A percentile compares a stretch with the other conserved stretches of the same genome.
These are phyloP conservation scores for Trifolium fragiferum DNA, from an alignment of 306 rosid species.

Conservation along the genomic window DNA sequence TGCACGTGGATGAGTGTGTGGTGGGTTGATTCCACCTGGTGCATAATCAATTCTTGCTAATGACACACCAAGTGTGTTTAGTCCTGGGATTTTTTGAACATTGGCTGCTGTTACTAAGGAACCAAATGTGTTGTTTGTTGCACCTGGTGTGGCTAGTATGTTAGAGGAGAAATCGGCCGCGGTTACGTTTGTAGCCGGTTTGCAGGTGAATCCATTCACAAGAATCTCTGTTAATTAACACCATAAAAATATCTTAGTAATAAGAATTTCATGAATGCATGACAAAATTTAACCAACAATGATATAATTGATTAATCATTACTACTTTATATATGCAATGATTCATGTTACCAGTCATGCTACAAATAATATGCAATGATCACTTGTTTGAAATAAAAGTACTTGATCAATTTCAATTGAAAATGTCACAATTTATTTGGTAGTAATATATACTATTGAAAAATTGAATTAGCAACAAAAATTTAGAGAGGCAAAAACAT, in stretches of 20 bases:
- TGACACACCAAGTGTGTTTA: conserved; percentile 87
- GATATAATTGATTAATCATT: neutral
- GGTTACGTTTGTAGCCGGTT: conserved; percentile 49
- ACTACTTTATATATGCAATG: neutral
- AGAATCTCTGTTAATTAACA: conserved; percentile 54
- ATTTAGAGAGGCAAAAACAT: neutral
- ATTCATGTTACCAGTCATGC: neutral
- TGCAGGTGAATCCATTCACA: conserved; percentile 83
- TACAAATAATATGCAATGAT: conserved; percentile 1
- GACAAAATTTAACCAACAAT: neutral
- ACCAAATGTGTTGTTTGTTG: conserved; percentile 72
- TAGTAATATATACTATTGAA: too few species aligned
- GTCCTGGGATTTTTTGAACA: conserved; percentile 76
- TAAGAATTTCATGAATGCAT: neutral
- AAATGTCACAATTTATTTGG: neutral
- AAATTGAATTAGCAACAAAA: neutral
- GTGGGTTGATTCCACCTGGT: conserved; percentile 87
- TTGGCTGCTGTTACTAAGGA: conserved; percentile 75
- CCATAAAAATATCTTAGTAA: too few species aligned
- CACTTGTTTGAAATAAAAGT: neutral
- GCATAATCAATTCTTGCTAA: conserved; percentile 83
- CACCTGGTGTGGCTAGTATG: conserved; percentile 69
- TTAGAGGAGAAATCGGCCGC: conserved; percentile 71
- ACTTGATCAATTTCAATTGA: conserved; percentile 1
- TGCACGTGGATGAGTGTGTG: conserved; percentile 96